A percentile compares a stretch with the other conserved stretches of the same genome.
Evolutionary conservation across 1,139 yeast species (phyloP).

Genomic region (Lizanozyma gosingica): DNA sequence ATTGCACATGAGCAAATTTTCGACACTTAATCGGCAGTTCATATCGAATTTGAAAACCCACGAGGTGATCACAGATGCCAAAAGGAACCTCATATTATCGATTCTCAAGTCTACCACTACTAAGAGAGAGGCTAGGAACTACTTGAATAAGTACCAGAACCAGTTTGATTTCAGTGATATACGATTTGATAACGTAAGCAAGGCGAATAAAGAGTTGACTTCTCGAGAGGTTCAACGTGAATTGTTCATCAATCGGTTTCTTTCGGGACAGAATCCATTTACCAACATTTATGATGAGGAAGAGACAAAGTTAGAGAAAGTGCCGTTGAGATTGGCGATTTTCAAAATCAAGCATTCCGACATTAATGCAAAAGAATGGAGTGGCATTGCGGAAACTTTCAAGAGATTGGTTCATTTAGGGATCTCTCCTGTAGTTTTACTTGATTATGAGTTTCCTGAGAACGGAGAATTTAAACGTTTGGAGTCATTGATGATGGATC

Average conservation of each 20-base stretch:
- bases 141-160: constrained; percentile 49
- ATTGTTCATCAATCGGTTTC: constrained; percentile 31
- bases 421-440: constrained; percentile 17
- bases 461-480: constrained; percentile 10
- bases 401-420: constrained; percentile 44
- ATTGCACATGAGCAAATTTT: constrained; percentile 27
- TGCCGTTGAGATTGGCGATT: constrained; percentile 44
- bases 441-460: constrained; percentile 3
- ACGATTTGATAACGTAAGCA: constrained; percentile 6
- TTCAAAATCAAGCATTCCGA: constrained; percentile 36
- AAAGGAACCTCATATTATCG: constrained; percentile 52
- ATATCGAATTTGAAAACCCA: constrained; percentile 32
- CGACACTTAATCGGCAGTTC: constrained; percentile 23
- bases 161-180: constrained; percentile 24
- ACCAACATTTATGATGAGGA: constrained; percentile 23
- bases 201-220: constrained; percentile 6
- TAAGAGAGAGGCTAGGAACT: constrained; percentile 63
- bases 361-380: constrained; percentile 23
- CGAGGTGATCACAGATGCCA: constrained; percentile 25
- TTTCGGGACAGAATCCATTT: constrained; percentile 27
- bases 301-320: constrained; percentile 21
- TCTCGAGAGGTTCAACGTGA: constrained; percentile 27
- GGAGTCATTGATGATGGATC: constrained; percentile 1
- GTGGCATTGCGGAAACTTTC: constrained; percentile 41
- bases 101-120: constrained; percentile 70